phyloP scores from a whole-genome alignment of 805 yeast species.

The Metschnikowia rubicola region DNA sequence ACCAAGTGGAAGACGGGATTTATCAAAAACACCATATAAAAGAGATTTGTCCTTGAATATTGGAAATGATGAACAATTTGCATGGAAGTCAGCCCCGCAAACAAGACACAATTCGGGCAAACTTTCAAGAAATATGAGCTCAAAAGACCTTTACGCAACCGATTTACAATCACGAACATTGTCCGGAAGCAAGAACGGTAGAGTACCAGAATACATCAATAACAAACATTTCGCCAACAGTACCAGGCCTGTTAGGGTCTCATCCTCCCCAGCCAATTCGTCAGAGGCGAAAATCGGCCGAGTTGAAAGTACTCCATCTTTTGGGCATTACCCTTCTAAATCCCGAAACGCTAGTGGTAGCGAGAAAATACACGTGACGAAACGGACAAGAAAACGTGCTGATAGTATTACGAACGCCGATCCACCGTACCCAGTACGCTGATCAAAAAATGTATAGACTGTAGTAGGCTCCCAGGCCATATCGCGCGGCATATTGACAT shows the following conservation, averaged over 20 bases:
- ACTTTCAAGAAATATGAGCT: not conserved
- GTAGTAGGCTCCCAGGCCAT: too few species aligned
- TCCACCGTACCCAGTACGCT: not conserved
- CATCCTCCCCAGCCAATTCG: too few species aligned
- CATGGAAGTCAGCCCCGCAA: not conserved
- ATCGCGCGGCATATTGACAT: too few species aligned
- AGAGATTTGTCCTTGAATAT: too few species aligned
- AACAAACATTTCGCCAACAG: too few species aligned
- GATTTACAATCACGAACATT: not conserved
- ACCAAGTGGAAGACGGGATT: not conserved
- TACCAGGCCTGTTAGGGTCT: too few species aligned
- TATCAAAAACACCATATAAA: not conserved
- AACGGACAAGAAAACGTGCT: not conserved
- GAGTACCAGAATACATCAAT: too few species aligned
- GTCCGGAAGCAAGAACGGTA: not conserved
- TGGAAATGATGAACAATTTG: not conserved
- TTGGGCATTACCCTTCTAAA: not conserved
- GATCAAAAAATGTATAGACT: not conserved
- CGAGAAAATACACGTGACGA: not conserved
- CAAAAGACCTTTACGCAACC: not conserved
- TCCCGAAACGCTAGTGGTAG: not conserved
- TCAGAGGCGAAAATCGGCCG: too few species aligned
- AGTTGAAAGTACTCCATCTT: not conserved
- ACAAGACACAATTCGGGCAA: not conserved
- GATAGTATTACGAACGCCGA: not conserved